Base-by-base conservation (phyloP, 208 protist genomes). In the Trypanosoma brucei region DNA sequence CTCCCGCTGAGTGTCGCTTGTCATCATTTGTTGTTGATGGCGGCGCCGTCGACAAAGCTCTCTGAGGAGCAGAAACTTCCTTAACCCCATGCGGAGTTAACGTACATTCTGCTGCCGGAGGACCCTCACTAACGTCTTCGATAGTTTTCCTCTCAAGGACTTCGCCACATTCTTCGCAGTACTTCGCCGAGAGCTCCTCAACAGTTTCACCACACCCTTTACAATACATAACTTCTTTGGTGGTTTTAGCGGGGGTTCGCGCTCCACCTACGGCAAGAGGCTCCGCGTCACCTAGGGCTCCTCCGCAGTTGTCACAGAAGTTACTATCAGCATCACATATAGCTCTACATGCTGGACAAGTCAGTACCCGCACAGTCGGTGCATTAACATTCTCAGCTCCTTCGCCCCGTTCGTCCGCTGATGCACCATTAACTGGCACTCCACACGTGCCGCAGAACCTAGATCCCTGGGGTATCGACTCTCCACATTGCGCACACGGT, bases 281-380 rank as follows among this genome's bases (percentile, higher is more conserved):
- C 34, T 81, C 81, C 11, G 62, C 63, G 45, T 80, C 75, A n/a
- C 79, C 83, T 8, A 92, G 59, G 1, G 76, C 84, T 2, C 76
- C 89, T 46, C 86, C 89, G 74, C 86, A 92, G 68, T 89, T 91
- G 63, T 91, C 86, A 55, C 89, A 91, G 62, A 93, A 91, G 71
- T 93, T 91, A 40, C 78, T 83, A 73, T 92, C 89, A 3, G 75
- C 86, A 64, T 88, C 83, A 63, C 81, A 90, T 45, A 91, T 38
- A 1, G 76, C 83, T 62, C 83, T 55, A 66, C 88, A 92, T 22
- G 79, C 83, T 5, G 83, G 81, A 56, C 88, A 92, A 11, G 70
- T 51, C 3, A 73, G 55, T 39, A 84, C 51, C 8, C 82, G 85
- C 45, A 80, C 61, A 8, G 81, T 75, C 11, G 81, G 64, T 3